phyloP scores from a whole-genome alignment of 108 stramenopile genomes.

The Cyclostephanos tholiformis region DNA sequence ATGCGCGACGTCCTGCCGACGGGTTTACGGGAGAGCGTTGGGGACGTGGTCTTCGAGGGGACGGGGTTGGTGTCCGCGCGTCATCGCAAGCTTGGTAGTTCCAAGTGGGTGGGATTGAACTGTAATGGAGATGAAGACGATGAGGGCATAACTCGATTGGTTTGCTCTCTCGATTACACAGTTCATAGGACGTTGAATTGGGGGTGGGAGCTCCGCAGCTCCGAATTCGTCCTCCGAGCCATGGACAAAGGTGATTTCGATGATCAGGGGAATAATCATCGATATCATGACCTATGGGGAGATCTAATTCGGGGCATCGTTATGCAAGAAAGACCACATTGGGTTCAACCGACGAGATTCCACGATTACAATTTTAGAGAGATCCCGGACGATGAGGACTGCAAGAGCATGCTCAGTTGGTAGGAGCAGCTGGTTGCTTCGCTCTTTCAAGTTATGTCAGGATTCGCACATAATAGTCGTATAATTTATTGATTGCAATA shows the following conservation, averaged over 20 bases:
- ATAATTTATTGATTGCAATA: no score
- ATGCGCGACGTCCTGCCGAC: conserved; percentile 1
- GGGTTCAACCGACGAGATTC: not conserved
- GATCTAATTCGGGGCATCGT: conserved; percentile 14
- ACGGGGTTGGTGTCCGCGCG: not conserved
- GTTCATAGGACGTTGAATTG: conserved; percentile 12
- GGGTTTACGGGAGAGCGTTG: not conserved
- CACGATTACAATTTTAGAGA: conserved; percentile 18
- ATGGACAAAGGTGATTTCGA: conserved; percentile 6
- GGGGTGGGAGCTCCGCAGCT: conserved; percentile 28
- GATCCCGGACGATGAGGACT: conserved; percentile 36
- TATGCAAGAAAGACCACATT: conserved; percentile 15
- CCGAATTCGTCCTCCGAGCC: conserved; percentile 14
- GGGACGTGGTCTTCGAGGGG: not conserved
- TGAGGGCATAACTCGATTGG: conserved; percentile 5
- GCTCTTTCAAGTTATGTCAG: no score
- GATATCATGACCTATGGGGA: conserved; percentile 8
- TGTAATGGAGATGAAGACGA: not conserved
- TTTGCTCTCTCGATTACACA: not conserved
- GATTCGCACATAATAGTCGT: no score
- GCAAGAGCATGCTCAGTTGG: conserved; percentile 7
- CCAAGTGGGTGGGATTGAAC: not conserved
- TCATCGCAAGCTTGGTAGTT: not conserved
- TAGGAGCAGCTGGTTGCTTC: not conserved
- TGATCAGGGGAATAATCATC: not conserved